phyloP scores from a whole-genome alignment of 306 rosid species.

The Styphnolobium japonicum region DNA sequence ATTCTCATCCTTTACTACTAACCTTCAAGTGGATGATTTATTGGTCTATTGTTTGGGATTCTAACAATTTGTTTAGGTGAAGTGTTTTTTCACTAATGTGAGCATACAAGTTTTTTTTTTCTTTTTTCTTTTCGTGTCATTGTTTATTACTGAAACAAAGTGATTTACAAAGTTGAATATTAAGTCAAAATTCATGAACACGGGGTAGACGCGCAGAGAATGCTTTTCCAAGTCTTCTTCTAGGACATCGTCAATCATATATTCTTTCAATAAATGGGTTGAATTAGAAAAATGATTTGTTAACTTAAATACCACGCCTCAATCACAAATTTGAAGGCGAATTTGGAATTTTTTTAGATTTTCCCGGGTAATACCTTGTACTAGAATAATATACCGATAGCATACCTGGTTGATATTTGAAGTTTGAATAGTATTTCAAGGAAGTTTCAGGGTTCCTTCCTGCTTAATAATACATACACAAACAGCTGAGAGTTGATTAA shows the following conservation, averaged over 20 bases:
- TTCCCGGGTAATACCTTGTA: background rate
- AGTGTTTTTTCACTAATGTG: background rate
- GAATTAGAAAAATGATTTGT: background rate
- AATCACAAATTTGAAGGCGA: slow-evolving; percentile 18
- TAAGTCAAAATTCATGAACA: slow-evolving; percentile 1
- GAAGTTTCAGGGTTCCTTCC: slow-evolving; percentile 31
- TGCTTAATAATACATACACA: background rate
- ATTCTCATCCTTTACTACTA: background rate
- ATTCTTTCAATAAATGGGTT: background rate
- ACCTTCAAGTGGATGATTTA: background rate
- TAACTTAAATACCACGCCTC: slow-evolving; percentile 23
- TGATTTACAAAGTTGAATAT: background rate
- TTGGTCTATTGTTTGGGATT: background rate
- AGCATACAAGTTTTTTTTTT: background rate
- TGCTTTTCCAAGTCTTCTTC: slow-evolving; percentile 21
- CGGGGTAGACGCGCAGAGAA: slow-evolving; percentile 16
- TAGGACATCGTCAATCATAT: background rate
- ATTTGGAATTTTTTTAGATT: background rate
- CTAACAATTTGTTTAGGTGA: background rate
- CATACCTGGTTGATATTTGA: background rate
- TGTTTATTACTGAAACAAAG: background rate
- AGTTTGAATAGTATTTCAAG: background rate
- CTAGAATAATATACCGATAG: background rate
- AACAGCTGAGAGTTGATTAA: slow-evolving; percentile 11
- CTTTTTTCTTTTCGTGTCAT: background rate